phyloP scores from a whole-genome alignment of 352 stramenopile species.

The Globisporangium iwayamae region DNA sequence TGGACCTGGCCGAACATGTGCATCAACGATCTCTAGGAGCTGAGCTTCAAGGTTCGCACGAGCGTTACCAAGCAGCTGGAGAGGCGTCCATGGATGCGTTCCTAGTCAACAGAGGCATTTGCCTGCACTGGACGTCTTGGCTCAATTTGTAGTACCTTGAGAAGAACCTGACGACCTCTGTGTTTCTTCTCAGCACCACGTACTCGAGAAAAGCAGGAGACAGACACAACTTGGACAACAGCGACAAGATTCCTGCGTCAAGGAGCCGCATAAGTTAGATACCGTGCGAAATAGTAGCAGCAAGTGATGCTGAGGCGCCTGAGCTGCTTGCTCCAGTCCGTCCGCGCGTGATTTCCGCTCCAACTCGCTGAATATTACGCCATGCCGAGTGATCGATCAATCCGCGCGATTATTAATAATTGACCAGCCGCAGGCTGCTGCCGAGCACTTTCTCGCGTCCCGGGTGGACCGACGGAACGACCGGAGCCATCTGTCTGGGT shows the following conservation, averaged over 20 bases:
- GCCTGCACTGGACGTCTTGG: too few relatives aligned
- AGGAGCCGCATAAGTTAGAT: too few relatives aligned
- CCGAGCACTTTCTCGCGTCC: slow-evolving; percentile 3
- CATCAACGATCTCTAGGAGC: neutral
- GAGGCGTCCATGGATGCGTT: neutral
- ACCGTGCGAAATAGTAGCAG: too few relatives aligned
- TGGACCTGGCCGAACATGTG: neutral
- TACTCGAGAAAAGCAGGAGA: too few relatives aligned
- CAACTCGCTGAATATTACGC: neutral
- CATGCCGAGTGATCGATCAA: neutral
- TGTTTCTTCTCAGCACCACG: neutral
- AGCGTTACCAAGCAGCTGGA: neutral
- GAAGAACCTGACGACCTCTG: too few relatives aligned
- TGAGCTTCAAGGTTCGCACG: neutral
- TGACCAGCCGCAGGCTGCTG: neutral
- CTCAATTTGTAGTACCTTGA: neutral
- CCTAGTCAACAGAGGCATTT: too few relatives aligned
- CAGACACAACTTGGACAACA: too few relatives aligned
- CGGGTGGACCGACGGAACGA: slow-evolving; percentile 9
- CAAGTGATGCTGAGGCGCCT: too few relatives aligned
- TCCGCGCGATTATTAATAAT: neutral
- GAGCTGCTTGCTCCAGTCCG: too few relatives aligned
- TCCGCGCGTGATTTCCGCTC: neutral
- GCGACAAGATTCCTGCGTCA: too few relatives aligned
- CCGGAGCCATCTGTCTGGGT: slow-evolving; percentile 13